These are phyloP conservation scores for Penicillium verhagenii DNA, from an alignment of 495 filamentous ascomycete species.

Conservation along the genomic window DNA sequence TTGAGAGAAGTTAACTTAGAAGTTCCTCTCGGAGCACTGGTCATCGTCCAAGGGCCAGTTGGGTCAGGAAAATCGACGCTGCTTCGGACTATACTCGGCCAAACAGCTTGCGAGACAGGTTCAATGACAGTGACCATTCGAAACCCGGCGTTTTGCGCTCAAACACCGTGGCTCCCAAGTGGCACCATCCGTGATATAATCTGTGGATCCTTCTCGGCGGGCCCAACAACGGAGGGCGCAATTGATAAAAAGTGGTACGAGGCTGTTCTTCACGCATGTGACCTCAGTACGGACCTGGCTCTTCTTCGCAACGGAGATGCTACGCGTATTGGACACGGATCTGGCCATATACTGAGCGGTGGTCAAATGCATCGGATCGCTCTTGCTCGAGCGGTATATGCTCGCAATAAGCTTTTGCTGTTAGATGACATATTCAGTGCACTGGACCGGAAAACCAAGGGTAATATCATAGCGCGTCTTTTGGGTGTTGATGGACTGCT, in stretches of 20 bases:
- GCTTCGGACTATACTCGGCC: not conserved
- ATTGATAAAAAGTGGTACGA: not conserved
- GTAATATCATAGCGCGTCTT: not conserved
- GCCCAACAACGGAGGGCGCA: not conserved
- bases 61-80: not conserved
- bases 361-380: not conserved
- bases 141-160: not conserved
- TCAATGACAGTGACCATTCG: not conserved
- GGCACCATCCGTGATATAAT: not conserved
- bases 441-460: not conserved
- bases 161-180: not conserved
- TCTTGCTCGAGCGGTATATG: not conserved
- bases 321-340: not conserved
- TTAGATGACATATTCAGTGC: constrained; percentile 1
- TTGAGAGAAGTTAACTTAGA: not conserved
- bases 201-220: not conserved
- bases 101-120: not conserved
- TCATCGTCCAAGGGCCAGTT: not conserved
- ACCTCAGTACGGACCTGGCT: not conserved
- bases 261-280: not conserved
- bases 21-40: not conserved
- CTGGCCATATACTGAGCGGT: not conserved
- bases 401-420: not conserved
- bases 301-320: not conserved
- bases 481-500: constrained; percentile 1